phyloP scores from a whole-genome alignment of 371 early-diverging fungal genomes.

The Umbelopsis sp. region DNA sequence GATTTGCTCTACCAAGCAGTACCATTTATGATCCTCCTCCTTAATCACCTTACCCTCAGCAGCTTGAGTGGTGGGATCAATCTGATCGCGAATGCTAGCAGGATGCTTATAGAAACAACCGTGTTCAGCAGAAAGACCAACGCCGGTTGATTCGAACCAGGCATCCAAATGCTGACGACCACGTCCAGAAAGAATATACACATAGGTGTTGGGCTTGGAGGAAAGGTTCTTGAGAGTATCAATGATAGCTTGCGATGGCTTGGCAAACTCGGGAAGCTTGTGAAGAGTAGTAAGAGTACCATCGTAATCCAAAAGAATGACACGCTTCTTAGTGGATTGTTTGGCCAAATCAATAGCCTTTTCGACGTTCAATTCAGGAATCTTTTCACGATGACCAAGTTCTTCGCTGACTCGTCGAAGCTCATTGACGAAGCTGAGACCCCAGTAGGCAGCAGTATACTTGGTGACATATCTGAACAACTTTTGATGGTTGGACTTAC shows the following conservation, averaged over 20 bases:
- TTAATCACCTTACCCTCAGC: slow-evolving; percentile 68
- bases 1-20: slow-evolving; percentile 83
- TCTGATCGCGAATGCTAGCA: slow-evolving; percentile 50
- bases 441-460: slow-evolving; percentile 99
- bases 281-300: slow-evolving; percentile 88
- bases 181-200: slow-evolving; percentile 93
- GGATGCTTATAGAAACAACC: slow-evolving; percentile 97
- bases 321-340: slow-evolving; percentile 53
- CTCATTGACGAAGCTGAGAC: slow-evolving; percentile 89
- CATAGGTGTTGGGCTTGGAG: slow-evolving; percentile 79
- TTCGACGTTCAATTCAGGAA: slow-evolving; percentile 62
- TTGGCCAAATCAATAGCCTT: slow-evolving; percentile 44
- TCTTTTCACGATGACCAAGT: slow-evolving; percentile 69
- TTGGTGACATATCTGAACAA: slow-evolving; percentile 93
- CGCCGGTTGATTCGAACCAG: slow-evolving; percentile 87
- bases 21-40: slow-evolving; percentile 77
- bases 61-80: slow-evolving; percentile 38
- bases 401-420: slow-evolving; percentile 78
- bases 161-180: slow-evolving; percentile 79
- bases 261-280: slow-evolving; percentile 89
- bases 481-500: slow-evolving; percentile 87
- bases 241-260: slow-evolving; percentile 72
- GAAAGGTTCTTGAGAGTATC: slow-evolving; percentile 71
- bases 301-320: slow-evolving; percentile 95
- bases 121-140: slow-evolving; percentile 94